Base-by-base conservation (phyloP, 768 basidiomycete genomes). In the Leccinum incarnatum region DNA sequence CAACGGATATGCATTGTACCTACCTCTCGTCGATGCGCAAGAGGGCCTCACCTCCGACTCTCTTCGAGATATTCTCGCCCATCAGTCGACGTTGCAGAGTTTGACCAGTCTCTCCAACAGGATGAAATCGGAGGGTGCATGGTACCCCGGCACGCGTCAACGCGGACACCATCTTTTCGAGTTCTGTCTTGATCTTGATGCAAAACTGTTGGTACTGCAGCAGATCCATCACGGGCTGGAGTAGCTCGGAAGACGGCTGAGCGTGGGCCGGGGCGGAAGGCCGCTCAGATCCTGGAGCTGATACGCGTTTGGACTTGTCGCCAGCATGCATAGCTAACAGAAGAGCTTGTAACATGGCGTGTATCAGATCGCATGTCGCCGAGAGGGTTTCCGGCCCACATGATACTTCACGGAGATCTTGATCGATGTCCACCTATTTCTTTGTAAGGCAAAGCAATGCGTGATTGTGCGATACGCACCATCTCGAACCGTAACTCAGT, bases 171-270 rank as follows among this genome's bases (percentile, higher is more conserved):
- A 84, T 78, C 62, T 77, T 81, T 42, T 74, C 70, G 34, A 93
- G 70, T 73, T 91, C 88, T 1, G 69, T 56, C 61, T 81, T 79
- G 50, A 93, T 76, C 59, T 85, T 78, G 58, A 78, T 70, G 67
- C 87, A 88, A 69, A 94, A 92, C 25, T 83, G 82, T 64, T 83
- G 82, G 67, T 93, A 94, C 71, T 93, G 92, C 45, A 93, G 72
- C 30, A 92, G 65, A 68, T 93, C 90, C 60, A 93, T 86, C 61
- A 93, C 77, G 0, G 89, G 89, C 42, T 86, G 88, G 15, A 94
- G 78, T 37, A 93, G 71, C 2, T 78, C 77, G 15, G 83, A 81
- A n/a, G 77, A 52, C 7, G 64, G 59, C 32, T 58, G 59, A 5
- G n/a, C 29, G 25, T 29, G 49, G 8, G 40, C 40, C 9, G 40